Base-by-base conservation (phyloP, 805 yeast genomes). In the Candida yuanshanica region DNA sequence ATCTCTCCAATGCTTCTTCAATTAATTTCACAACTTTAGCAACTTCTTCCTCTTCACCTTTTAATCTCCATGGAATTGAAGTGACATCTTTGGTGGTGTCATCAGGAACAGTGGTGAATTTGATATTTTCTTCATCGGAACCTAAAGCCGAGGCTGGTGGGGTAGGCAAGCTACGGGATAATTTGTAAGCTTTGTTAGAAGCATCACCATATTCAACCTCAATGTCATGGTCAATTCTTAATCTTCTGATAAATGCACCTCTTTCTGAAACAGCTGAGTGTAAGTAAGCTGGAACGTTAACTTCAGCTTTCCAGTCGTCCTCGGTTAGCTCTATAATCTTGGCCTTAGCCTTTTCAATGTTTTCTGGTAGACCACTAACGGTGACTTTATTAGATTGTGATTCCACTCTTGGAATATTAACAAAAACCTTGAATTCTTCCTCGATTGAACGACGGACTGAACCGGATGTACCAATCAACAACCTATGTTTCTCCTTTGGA, bases 401-500 rank as follows among this genome's bases (percentile, higher is more conserved):
- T 44, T 55, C 60, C 45, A 69, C 73, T 55, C 72, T 74, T 48
- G 97, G 97, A 56, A 91, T 74, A 35, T 68, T 69, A 41, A 91
- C 62, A 21, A 62, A 58, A 37, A 86, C 90, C 12, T 70, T 68
- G 60, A 73, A 85, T 53, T 83, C 86, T 13, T 74, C 68, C 65
- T 88, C 91, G 48, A 88, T 62, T 10, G 75, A 68, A 51, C 83
- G 82, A 64, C 91, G 86, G 44, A 75, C 73, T 11, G 77, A 55
- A 34, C 98, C 97, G 43, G 79, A 79, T 29, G 88, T 79, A 31
- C 98, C 98, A 60, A 91, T 77, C 38, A 91, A 56, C 9, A 78
- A 70, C 52, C 87, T 76, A 53, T 86, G 91, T 57, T 81, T 83
- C 44, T 79, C 83, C 58, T 79, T 77, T 32, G 93, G 77, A 52